Conservation (phyloP, 352 stramenopile species). For the Globisporangium nunn region DNA sequence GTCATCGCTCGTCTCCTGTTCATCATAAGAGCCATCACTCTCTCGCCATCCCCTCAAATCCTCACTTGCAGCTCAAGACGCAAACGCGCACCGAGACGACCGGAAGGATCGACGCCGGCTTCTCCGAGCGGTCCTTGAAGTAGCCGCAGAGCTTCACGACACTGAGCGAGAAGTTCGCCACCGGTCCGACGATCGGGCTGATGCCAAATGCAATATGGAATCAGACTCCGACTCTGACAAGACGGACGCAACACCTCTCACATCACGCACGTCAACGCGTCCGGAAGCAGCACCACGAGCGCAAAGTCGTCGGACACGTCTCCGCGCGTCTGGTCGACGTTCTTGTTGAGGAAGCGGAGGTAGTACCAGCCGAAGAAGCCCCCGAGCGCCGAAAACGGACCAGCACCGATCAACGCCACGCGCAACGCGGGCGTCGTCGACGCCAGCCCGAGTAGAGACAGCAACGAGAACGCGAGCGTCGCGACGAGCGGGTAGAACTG, state of each 20-base stretch:
- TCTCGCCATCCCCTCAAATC: not conserved
- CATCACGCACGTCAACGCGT: constrained; percentile 53
- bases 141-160: constrained; percentile 82
- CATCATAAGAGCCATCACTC: not conserved
- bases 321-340: constrained; percentile 57
- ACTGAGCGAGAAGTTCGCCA: constrained; percentile 78
- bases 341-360: constrained; percentile 79
- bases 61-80: not conserved
- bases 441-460: constrained; percentile 35
- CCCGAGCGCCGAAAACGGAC: constrained; percentile 64
- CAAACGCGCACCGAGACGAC: constrained; percentile 38
- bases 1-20: constrained; percentile 49
- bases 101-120: constrained; percentile 52
- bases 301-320: constrained; percentile 77
- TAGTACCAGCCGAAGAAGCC: constrained; percentile 85
- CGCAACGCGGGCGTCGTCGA: constrained; percentile 30
- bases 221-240: too few species aligned
- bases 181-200: constrained; percentile 50
- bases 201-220: not conserved
- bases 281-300: constrained; percentile 59
- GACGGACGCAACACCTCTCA: not conserved
- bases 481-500: constrained; percentile 70
- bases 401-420: constrained; percentile 53
- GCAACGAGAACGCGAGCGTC: constrained; percentile 38
- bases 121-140: constrained; percentile 69